These are phyloP conservation scores for Maudiozyma serrabonitensis DNA, from an alignment of 805 yeast species.

Conservation along the genomic window DNA sequence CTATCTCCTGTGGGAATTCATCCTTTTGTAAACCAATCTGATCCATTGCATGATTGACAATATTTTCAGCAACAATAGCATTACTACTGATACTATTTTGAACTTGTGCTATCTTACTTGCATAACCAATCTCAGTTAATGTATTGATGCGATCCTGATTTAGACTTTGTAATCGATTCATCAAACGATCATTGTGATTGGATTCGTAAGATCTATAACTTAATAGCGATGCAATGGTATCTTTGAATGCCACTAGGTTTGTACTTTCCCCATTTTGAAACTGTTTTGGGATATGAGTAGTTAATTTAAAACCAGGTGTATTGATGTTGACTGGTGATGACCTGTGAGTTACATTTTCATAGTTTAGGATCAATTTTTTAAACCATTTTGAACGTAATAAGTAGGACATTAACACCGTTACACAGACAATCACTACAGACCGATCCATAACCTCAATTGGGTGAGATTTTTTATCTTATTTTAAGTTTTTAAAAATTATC, in stretches of 20 bases:
- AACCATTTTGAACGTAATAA: neutral
- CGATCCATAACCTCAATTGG: neutral
- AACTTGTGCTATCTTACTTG: slow-evolving; percentile 39
- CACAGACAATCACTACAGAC: neutral
- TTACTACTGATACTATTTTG: slow-evolving; percentile 43
- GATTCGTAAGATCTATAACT: slow-evolving; percentile 14
- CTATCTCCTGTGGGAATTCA: neutral
- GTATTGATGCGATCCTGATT: slow-evolving; percentile 6
- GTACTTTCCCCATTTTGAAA: neutral
- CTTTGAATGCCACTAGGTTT: neutral
- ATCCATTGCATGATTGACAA: slow-evolving; percentile 34
- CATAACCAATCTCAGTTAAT: slow-evolving; percentile 40
- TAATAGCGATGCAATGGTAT: slow-evolving; percentile 7
- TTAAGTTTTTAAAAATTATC: too few relatives aligned
- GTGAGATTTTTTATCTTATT: neutral
- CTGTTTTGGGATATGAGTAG: slow-evolving; percentile 1
- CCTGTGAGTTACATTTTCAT: neutral
- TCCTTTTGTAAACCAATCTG: neutral
- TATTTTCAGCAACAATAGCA: slow-evolving; percentile 35
- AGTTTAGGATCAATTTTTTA: neutral
- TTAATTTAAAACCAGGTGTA: slow-evolving; percentile 11
- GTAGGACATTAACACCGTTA: neutral
- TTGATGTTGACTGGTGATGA: neutral
- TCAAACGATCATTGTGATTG: slow-evolving; percentile 13
- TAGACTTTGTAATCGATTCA: slow-evolving; percentile 13